Conservation (phyloP, 257 asterid genomes). For the Solanum arcanum region DNA sequence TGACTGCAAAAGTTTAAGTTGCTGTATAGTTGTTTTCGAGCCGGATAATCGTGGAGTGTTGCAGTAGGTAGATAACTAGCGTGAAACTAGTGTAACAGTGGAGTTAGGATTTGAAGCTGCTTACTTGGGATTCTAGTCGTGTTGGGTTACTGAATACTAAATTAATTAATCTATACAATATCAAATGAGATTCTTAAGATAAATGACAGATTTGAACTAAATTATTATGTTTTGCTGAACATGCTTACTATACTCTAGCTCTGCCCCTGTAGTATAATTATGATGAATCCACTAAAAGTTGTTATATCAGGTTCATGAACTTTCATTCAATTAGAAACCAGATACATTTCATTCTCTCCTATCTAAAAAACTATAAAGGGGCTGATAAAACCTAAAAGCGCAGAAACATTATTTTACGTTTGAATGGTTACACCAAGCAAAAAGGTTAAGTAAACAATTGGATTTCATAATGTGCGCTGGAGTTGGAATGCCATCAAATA, state of each 20-base stretch:
- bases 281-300: background rate
- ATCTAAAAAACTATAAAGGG: background rate
- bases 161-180: background rate
- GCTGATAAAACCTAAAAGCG: background rate
- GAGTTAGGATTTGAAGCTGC: background rate
- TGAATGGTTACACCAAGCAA: background rate
- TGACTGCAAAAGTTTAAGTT: background rate
- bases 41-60: background rate
- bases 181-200: background rate
- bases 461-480: background rate
- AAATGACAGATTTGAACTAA: background rate
- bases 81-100: background rate
- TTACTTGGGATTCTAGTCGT: background rate
- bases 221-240: background rate
- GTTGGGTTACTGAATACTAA: background rate
- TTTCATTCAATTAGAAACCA: background rate
- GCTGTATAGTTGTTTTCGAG: background rate
- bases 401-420: background rate
- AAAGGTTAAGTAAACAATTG: background rate
- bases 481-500: background rate
- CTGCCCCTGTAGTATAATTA: background rate
- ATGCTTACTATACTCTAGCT: background rate
- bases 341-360: background rate
- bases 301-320: background rate
- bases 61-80: background rate